These are phyloP conservation scores for Pleurotus tuber-regium DNA, from an alignment of 768 basidiomycete genomes.

Conservation along the genomic window DNA sequence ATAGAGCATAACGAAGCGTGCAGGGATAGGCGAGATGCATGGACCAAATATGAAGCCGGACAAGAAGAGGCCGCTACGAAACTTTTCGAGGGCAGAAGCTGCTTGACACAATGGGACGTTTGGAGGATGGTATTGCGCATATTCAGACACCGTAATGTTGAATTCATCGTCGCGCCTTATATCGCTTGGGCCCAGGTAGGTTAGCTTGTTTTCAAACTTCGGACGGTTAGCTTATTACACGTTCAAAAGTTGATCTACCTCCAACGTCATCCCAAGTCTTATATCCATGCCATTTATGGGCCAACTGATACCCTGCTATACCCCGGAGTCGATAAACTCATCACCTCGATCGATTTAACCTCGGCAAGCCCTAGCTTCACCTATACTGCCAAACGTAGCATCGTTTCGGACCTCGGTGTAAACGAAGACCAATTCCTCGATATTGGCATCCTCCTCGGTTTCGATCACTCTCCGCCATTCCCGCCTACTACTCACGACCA, in stretches of 20 bases:
- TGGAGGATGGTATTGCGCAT: constrained; percentile 90
- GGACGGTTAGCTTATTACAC: background rate
- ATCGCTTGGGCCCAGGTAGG: constrained; percentile 93
- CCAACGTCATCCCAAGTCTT: constrained; percentile 87
- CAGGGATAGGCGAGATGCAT: constrained; percentile 79
- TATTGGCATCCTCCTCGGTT: constrained; percentile 88
- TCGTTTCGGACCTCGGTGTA: constrained; percentile 59
- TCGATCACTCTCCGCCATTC: constrained; percentile 75
- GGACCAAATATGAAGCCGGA: constrained; percentile 91
- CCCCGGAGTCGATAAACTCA: constrained; percentile 83
- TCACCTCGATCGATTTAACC: constrained; percentile 81
- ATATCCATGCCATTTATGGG: constrained; percentile 92
- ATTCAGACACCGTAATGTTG: constrained; percentile 92
- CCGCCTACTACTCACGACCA: constrained; percentile 81
- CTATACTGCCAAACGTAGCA: constrained; percentile 74
- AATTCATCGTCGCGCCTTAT: constrained; percentile 96
- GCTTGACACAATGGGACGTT: constrained; percentile 84
- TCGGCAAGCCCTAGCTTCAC: constrained; percentile 71
- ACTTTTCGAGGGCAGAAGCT: constrained; percentile 74
- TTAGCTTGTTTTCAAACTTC: constrained; percentile 16
- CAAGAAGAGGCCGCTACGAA: constrained; percentile 87
- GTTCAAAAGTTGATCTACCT: constrained; percentile 82
- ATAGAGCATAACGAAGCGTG: constrained; percentile 64
- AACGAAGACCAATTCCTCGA: constrained; percentile 93
- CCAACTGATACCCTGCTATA: constrained; percentile 90